Base-by-base conservation (phyloP, 108 stramenopile genomes). In the Cyclostephanos invisitatus region DNA sequence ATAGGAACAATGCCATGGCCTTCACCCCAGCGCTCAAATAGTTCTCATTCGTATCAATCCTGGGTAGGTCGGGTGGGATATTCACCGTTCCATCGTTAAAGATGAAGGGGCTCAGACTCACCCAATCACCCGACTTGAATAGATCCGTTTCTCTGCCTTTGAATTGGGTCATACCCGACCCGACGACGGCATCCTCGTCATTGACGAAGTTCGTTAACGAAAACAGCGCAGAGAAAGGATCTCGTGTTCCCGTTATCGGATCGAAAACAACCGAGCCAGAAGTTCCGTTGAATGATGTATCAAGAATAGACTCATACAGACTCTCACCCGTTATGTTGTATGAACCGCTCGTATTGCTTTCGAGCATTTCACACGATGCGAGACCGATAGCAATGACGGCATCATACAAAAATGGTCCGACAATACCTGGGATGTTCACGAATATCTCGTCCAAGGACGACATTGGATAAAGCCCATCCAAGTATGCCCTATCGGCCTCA, bases 341-440 rank as follows among this genome's bases (percentile, higher is more conserved):
- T 9, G 65, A 22, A 68, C 51, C 54, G 25, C 9, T 25, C 21
- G 1, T 24, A 11, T 24, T 25, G n/a, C 71, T 25, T 3, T 40
- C 27, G 2, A 44, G 6, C 22, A 61, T 27, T 7, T 37, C 46
- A 60, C 87, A 87, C 5, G 83, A 85, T 22, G 86, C 70, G 7
- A 89, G 57, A 7, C 89, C 89, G 9, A 87, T 28, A 35, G 71
- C 74, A 59, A 89, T 74, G 6, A 82, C 62, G n/a, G 89, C 81
- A 64, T 89, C 89, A 63, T 83, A 89, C 18, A 74, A 7, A 51
- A 86, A 80, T 11, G 70, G 58, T 6, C 32, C 4, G 32, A 32
- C 4, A 2, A 77, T 0, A 17, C 64, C 70, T n/a, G 62, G 21
- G 8, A 54, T 27, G 64, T 63, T 56, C 10, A 56, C 38, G 32